Conservation (phyloP, 1,284 basidiomycete genomes). For the Ganoderma boninense region DNA sequence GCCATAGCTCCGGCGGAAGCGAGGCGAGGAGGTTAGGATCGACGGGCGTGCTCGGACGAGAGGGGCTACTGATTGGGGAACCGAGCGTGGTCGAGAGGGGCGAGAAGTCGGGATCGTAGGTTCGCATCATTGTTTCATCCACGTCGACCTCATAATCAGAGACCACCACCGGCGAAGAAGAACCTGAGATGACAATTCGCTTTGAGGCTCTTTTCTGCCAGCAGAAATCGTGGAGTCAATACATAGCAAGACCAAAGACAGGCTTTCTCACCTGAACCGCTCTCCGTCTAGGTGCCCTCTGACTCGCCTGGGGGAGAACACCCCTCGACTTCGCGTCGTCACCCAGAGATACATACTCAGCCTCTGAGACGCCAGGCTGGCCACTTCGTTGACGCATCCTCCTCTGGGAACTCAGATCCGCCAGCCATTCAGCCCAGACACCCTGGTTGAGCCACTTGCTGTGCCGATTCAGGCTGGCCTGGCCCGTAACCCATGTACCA, state of each 20-base stretch:
- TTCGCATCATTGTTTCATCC: constrained; percentile 16
- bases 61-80: constrained; percentile 25
- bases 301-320: background rate
- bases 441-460: constrained; percentile 37
- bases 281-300: constrained; percentile 7
- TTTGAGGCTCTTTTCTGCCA: background rate
- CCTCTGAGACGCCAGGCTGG: background rate
- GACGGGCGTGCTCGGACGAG: constrained; percentile 33
- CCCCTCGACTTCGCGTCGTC: constrained; percentile 20
- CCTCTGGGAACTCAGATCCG: background rate
- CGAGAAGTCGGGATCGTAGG: constrained; percentile 60
- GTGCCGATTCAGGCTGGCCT: constrained; percentile 26
- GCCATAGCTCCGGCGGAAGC: constrained; percentile 32
- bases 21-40: constrained; percentile 34
- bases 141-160: background rate
- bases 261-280: background rate
- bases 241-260: background rate
- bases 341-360: constrained; percentile 3
- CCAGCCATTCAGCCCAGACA: constrained; percentile 54
- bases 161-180: background rate
- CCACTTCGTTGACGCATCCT: background rate
- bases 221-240: background rate
- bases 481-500: constrained; percentile 58
- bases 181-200: background rate
- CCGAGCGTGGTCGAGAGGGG: constrained; percentile 36